phyloP scores from a whole-genome alignment of 108 stramenopile species.

The Pseudonitzschia delicatissima region DNA sequence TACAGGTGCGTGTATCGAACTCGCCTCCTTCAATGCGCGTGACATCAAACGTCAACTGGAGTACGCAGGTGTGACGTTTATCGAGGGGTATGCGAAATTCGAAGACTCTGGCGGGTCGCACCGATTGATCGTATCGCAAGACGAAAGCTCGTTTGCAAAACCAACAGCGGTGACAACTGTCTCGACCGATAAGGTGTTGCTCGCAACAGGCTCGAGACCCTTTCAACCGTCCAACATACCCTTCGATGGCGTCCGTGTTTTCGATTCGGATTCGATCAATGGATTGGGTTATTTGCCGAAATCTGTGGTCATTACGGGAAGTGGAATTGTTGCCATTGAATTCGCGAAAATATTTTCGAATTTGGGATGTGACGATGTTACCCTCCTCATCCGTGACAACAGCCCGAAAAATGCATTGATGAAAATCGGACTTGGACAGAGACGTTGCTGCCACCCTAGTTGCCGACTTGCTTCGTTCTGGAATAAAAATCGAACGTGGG shows the following conservation, averaged over 20 bases:
- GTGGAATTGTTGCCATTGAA: constrained; percentile 81
- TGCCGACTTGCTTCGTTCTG: constrained; percentile 52
- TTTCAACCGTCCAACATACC: constrained; percentile 70
- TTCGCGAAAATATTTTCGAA: constrained; percentile 82
- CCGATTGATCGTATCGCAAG: constrained; percentile 35
- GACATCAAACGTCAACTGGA: constrained; percentile 63
- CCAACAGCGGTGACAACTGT: constrained; percentile 10
- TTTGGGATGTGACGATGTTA: constrained; percentile 67
- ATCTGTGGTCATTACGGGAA: constrained; percentile 72
- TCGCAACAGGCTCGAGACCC: constrained; percentile 70
- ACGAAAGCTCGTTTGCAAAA: neutral
- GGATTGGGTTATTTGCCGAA: constrained; percentile 56
- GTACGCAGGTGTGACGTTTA: constrained; percentile 54
- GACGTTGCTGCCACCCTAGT: constrained; percentile 52
- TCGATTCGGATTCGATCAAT: constrained; percentile 79
- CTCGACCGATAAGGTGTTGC: constrained; percentile 47
- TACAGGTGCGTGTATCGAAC: constrained; percentile 56
- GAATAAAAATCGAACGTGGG: constrained; percentile 63
- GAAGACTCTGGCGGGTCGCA: constrained; percentile 46
- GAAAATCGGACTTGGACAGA: constrained; percentile 80
- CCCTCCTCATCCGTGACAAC: constrained; percentile 68
- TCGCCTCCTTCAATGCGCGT: constrained; percentile 68
- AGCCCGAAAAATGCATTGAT: constrained; percentile 68
- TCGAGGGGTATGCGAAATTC: constrained; percentile 63
- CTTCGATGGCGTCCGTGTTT: constrained; percentile 72